A percentile compares a stretch with the other conserved stretches of the same genome.
phyloP scores from a whole-genome alignment of 768 basidiomycete genomes.

The Xerocomellus amylosporus region DNA sequence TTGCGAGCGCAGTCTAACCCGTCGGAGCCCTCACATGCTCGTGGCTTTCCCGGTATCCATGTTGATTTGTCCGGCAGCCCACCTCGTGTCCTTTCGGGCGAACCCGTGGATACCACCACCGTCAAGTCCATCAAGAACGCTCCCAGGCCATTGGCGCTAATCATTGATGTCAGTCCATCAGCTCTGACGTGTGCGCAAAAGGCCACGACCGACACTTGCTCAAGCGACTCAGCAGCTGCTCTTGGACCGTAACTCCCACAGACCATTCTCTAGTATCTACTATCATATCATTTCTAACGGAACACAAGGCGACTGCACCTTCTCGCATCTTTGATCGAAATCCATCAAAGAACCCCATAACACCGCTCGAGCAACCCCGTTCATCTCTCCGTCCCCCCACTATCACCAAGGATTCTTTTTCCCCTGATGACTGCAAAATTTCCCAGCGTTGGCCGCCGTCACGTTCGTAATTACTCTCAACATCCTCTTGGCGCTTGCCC shows the following conservation, averaged over 20 bases:
- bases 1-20: too few species aligned
- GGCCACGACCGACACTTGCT: too few species aligned
- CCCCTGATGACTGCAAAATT: slow-evolving; percentile 3
- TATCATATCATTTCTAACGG: background rate
- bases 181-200: background rate
- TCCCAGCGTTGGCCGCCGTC: slow-evolving; percentile 7
- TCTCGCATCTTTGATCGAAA: background rate
- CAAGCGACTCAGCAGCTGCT: too few species aligned
- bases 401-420: slow-evolving; percentile 4
- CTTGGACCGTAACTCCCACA: background rate
- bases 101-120: background rate
- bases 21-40: too few species aligned
- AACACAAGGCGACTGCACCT: background rate
- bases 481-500: slow-evolving; percentile 22
- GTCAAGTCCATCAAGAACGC: background rate
- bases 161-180: slow-evolving; percentile 7
- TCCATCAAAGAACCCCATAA: background rate
- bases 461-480: slow-evolving; percentile 5
- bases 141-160: slow-evolving; percentile 14
- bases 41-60: background rate
- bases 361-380: background rate
- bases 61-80: too few species aligned
- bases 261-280: background rate
- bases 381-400: background rate
- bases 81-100: background rate